A percentile compares a stretch with the other conserved stretches of the same genome.
phyloP scores from a whole-genome alignment of 768 basidiomycete species.

The Lactarius trivialis region DNA sequence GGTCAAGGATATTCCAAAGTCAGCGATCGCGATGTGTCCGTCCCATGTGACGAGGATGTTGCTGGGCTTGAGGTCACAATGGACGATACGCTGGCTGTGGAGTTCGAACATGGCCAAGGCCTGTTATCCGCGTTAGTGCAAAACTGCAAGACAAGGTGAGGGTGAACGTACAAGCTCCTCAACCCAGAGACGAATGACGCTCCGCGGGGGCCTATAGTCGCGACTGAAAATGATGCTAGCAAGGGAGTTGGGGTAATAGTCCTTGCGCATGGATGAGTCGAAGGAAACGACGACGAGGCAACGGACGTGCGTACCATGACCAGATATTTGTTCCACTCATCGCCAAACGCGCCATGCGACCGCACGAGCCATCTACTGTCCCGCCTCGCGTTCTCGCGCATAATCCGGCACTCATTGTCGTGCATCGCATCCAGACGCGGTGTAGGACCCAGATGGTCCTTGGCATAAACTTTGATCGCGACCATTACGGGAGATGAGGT shows the following conservation, averaged over 20 bases:
- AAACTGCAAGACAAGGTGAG: too few relatives aligned
- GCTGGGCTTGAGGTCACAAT: slow-evolving; percentile 46
- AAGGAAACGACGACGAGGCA: too few relatives aligned
- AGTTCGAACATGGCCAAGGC: slow-evolving; percentile 29
- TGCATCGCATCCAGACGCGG: neutral
- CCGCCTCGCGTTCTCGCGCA: neutral
- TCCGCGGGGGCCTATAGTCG: neutral
- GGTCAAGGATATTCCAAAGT: slow-evolving; percentile 16
- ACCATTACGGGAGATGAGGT: neutral
- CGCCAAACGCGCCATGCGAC: slow-evolving; percentile 3
- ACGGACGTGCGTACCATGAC: slow-evolving; percentile 10
- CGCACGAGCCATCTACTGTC: slow-evolving; percentile 1
- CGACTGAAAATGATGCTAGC: slow-evolving; percentile 1
- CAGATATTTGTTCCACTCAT: slow-evolving; percentile 14
- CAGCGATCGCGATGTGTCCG: slow-evolving; percentile 22
- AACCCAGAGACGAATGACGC: slow-evolving; percentile 1
- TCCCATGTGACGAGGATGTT: slow-evolving; percentile 24
- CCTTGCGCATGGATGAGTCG: neutral
- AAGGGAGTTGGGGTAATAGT: slow-evolving; percentile 18
- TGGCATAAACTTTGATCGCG: slow-evolving; percentile 16
- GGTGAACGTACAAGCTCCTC: slow-evolving; percentile 12
- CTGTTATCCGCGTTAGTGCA: neutral
- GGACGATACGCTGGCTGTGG: slow-evolving; percentile 36
- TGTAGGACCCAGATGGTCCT: neutral
- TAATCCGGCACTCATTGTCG: slow-evolving; percentile 2